phyloP scores from a whole-genome alignment of 495 filamentous ascomycete species.

The Cercophora newfieldiana region DNA sequence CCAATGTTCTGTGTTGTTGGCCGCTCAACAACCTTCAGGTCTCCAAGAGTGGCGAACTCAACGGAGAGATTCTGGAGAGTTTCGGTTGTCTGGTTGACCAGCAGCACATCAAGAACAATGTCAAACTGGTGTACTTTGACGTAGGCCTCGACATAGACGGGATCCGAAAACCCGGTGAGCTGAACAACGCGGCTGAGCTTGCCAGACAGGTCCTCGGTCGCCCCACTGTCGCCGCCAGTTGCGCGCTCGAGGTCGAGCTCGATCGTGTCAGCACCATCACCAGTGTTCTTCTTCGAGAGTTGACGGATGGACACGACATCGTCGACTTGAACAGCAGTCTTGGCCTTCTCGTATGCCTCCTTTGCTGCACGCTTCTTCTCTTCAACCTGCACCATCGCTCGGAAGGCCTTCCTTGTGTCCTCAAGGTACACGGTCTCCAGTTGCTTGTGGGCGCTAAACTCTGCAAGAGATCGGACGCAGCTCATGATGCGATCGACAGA shows the following conservation, averaged over 20 bases:
- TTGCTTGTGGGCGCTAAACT: slow-evolving; percentile 85
- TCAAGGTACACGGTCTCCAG: slow-evolving; percentile 92
- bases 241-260: slow-evolving; percentile 92
- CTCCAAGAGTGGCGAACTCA: slow-evolving; percentile 96
- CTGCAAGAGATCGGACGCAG: slow-evolving; percentile 87
- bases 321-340: slow-evolving; percentile 92
- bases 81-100: slow-evolving; percentile 97
- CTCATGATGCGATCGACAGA: slow-evolving; percentile 97
- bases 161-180: slow-evolving; percentile 96
- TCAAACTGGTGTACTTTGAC: slow-evolving; percentile 99
- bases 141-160: slow-evolving; percentile 97
- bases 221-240: slow-evolving; percentile 80
- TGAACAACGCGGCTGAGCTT: slow-evolving; percentile 97
- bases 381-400: slow-evolving; percentile 96
- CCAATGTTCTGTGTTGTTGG: slow-evolving; percentile 94
- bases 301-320: slow-evolving; percentile 92
- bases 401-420: slow-evolving; percentile 94
- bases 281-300: slow-evolving; percentile 85
- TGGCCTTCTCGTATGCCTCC: slow-evolving; percentile 86
- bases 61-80: slow-evolving; percentile 96
- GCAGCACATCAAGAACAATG: slow-evolving; percentile 92
- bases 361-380: slow-evolving; percentile 95
- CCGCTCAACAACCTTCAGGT: slow-evolving; percentile 96
- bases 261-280: slow-evolving; percentile 80
- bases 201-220: slow-evolving; percentile 77